phyloP scores from a whole-genome alignment of 2,329 filamentous ascomycete species.

The Teratosphaeria epicoccoides region DNA sequence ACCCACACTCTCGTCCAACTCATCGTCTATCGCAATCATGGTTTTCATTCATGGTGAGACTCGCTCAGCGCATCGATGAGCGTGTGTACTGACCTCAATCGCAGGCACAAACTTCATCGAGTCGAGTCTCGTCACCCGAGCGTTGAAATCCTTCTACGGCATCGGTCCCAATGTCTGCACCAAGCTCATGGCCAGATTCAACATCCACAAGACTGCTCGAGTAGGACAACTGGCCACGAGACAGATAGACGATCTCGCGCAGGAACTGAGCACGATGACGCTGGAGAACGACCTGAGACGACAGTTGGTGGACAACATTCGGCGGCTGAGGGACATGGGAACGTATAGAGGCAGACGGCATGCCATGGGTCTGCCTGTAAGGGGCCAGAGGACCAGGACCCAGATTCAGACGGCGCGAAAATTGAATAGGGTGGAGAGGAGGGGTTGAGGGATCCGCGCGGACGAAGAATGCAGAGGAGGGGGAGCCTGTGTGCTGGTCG shows the following conservation, averaged over 20 bases:
- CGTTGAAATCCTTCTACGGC: constrained; percentile 76
- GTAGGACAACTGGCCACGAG: constrained; percentile 64
- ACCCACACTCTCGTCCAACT: neutral
- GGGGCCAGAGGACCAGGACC: constrained; percentile 78
- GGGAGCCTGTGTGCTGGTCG: neutral
- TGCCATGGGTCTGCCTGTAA: constrained; percentile 82
- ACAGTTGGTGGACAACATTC: constrained; percentile 73
- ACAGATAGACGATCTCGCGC: constrained; percentile 71
- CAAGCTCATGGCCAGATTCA: constrained; percentile 76
- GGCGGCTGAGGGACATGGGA: constrained; percentile 78
- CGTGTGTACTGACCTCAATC: neutral
- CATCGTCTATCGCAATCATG: neutral
- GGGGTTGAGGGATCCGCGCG: constrained; percentile 17
- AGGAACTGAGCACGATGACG: constrained; percentile 80
- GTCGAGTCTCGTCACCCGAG: constrained; percentile 57
- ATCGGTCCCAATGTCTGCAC: constrained; percentile 60
- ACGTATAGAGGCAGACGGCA: constrained; percentile 81
- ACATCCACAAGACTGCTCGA: constrained; percentile 73
- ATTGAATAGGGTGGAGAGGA: constrained; percentile 49
- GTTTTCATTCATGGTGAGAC: constrained; percentile 51
- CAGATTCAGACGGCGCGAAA: constrained; percentile 54
- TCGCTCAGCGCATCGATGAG: neutral
- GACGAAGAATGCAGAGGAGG: neutral
- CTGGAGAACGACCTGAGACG: constrained; percentile 81
- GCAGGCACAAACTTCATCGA: constrained; percentile 67